Evolutionary conservation across 805 yeast species (phyloP).

Genomic region (Starmerella tilneyi): DNA sequence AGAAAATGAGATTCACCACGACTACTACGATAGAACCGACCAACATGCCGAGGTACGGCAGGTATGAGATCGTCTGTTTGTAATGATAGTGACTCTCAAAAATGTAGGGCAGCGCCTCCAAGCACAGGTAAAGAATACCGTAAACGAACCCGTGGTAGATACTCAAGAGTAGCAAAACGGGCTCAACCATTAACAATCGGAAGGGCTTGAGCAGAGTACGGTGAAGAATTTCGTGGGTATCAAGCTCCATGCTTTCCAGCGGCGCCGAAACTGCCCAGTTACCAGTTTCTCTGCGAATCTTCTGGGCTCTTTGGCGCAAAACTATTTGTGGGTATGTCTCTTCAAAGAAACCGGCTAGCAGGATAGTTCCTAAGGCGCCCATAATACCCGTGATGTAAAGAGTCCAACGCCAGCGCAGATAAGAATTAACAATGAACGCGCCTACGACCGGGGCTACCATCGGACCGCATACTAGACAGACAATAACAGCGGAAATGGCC

Average conservation of each 20-base stretch:
- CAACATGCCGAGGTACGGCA: slow-evolving; percentile 71
- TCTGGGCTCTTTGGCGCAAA: slow-evolving; percentile 53
- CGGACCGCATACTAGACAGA: slow-evolving; percentile 39
- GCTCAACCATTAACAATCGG: slow-evolving; percentile 56
- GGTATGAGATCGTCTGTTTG: slow-evolving; percentile 50
- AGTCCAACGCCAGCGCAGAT: slow-evolving; percentile 49
- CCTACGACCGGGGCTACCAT: slow-evolving; percentile 40
- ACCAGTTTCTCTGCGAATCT: slow-evolving; percentile 66
- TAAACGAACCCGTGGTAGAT: slow-evolving; percentile 69
- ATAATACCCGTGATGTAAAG: slow-evolving; percentile 43
- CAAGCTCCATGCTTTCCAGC: slow-evolving; percentile 58
- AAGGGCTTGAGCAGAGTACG: slow-evolving; percentile 62
- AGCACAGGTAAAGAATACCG: slow-evolving; percentile 63
- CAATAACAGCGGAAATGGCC: slow-evolving; percentile 43
- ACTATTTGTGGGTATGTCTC: slow-evolving; percentile 39
- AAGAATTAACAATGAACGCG: slow-evolving; percentile 34
- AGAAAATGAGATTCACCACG: slow-evolving; percentile 41
- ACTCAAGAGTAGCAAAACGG: slow-evolving; percentile 57
- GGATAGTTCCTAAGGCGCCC: slow-evolving; percentile 29
- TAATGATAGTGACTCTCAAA: slow-evolving; percentile 54
- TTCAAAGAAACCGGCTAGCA: slow-evolving; percentile 33
- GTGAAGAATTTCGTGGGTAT: slow-evolving; percentile 48
- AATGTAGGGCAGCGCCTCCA: slow-evolving; percentile 68
- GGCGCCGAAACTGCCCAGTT: slow-evolving; percentile 80
- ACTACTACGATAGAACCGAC: slow-evolving; percentile 54